Base-by-base conservation (phyloP, 169 alveolate species). In the Eimeria sp. region DNA sequence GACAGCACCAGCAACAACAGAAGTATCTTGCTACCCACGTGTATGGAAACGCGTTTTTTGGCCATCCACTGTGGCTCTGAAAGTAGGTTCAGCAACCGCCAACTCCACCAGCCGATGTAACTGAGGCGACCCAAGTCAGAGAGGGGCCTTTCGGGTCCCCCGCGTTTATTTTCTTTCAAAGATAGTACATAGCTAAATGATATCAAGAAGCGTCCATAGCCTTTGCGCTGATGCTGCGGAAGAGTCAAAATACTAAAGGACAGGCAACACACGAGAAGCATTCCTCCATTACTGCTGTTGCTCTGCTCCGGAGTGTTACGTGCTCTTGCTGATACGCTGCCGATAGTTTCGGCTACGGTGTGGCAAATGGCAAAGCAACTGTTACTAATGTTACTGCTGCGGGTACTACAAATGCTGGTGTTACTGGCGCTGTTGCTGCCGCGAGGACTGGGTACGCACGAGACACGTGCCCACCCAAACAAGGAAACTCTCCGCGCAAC, bases 61-160 rank as follows among this genome's bases (percentile, higher is more conserved):
- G 90, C 73, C 47, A 54, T 75, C 88, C 95, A 57, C 82, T 65
- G 90, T 16, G 90, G 88, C 89, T 72, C 89, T 75, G 89, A 70
- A 27, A 88, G 65, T 49, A 82, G 78, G 43, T 73, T 72, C 78
- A 87, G 89, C 25, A 86, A 65, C 45, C 90, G 65, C 92, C 88
- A 65, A n/a, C 75, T 78, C 97, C 97, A 95, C 92, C 92, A 86
- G 18, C 83, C 97, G 30, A 51, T 98, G 97, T 99, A 99, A 40
- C 99, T 98, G 54, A 98, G 99, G 75, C 98, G 98, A 20, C 99
- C 99, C 89, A 99, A 97, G 97, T 99, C 99, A 3, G 99, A 98
- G 16, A 99, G 96, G 22, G 99, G 99, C 89, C 99, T 97, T 97
- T 99, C 99, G 3, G 99, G 99, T 1, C 99, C 98, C 3, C 99